A percentile compares a stretch with the other conserved stretches of the same genome.
phyloP scores from a whole-genome alignment of 495 filamentous ascomycete species.

The Aspergillus ostianus region DNA sequence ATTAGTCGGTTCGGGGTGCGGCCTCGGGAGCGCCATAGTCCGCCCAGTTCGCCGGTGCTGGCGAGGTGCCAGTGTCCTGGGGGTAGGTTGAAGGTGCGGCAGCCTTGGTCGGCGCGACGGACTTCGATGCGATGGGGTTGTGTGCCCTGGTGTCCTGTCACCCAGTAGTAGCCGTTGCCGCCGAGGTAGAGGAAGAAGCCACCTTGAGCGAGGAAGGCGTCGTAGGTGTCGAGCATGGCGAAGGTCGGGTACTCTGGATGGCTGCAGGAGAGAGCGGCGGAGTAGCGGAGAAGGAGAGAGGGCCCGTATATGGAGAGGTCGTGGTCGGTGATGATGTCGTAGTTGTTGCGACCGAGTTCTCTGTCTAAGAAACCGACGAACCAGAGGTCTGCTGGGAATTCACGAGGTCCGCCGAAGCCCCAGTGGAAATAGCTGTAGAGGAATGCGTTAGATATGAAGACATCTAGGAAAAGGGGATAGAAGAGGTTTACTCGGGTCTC shows the following conservation, averaged over 20 bases:
- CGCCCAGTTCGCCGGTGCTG: slow-evolving; percentile 22
- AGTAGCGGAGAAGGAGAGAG: background rate
- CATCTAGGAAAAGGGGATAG: background rate
- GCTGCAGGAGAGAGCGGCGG: background rate
- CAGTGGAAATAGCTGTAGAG: slow-evolving; percentile 22
- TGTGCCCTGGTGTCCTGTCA: slow-evolving; percentile 4
- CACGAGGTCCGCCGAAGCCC: slow-evolving; percentile 27
- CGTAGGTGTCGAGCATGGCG: slow-evolving; percentile 13
- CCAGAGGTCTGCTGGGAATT: slow-evolving; percentile 30
- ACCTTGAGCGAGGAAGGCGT: slow-evolving; percentile 18
- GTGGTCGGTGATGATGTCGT: slow-evolving; percentile 34
- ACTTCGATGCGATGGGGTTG: slow-evolving; percentile 31
- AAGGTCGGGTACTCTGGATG: slow-evolving; percentile 1
- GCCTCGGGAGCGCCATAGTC: slow-evolving; percentile 29
- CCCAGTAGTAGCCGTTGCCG: slow-evolving; percentile 33
- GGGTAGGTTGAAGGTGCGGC: slow-evolving; percentile 26
- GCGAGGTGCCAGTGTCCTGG: slow-evolving; percentile 18
- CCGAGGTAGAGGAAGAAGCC: slow-evolving; percentile 30
- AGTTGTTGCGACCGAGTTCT: slow-evolving; percentile 23
- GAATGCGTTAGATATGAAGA: background rate
- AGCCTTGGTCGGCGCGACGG: slow-evolving; percentile 29
- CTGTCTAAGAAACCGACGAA: slow-evolving; percentile 24
- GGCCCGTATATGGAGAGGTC: slow-evolving; percentile 15
- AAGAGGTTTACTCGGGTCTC: slow-evolving; percentile 11
- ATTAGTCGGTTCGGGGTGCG: slow-evolving; percentile 27